Percentiles rank a stretch among this genome's conserved stretches.
These are phyloP conservation scores for Isatis tinctoria DNA, from an alignment of 345 rosid species.

Conservation along the genomic window DNA sequence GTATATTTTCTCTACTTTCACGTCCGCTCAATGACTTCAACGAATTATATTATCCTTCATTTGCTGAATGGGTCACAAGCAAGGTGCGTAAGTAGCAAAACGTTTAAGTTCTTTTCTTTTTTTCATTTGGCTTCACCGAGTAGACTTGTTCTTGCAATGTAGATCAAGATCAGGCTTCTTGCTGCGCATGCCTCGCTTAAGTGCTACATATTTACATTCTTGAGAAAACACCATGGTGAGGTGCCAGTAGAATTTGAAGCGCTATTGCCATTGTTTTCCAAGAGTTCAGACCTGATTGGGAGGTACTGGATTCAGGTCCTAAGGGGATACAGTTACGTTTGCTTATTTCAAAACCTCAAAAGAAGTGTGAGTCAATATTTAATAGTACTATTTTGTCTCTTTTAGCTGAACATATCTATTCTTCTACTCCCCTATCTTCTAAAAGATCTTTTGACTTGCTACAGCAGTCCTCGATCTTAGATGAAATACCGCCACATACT, in stretches of 20 bases:
- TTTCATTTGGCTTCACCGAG: constrained; percentile 8
- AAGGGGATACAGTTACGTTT: constrained; percentile 66
- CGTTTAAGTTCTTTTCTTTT: background rate
- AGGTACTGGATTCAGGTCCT: constrained; percentile 82
- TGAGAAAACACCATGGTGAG: constrained; percentile 69
- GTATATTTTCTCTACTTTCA: constrained; percentile 80
- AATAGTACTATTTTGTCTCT: constrained; percentile 18
- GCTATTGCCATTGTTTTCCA: constrained; percentile 75
- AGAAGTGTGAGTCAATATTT: constrained; percentile 52
- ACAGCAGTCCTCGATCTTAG: constrained; percentile 76
- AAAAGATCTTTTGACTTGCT: constrained; percentile 21
- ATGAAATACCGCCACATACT: constrained; percentile 67
- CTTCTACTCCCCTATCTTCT: constrained; percentile 6
- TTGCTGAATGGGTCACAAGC: constrained; percentile 99
- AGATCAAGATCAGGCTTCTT: constrained; percentile 95
- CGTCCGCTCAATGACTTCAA: constrained; percentile 82
- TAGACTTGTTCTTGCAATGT: constrained; percentile 5
- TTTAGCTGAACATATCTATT: background rate
- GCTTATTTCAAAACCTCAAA: constrained; percentile 61
- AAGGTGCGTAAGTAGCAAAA: constrained; percentile 48
- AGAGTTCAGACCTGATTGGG: constrained; percentile 71
- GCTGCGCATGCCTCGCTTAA: constrained; percentile 98
- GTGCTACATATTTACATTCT: constrained; percentile 81
- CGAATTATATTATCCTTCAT: constrained; percentile 90
- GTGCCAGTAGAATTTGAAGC: constrained; percentile 76